Evolutionary conservation across 169 alveolate genomes (phyloP).

Genomic region (Pseudocohnilembus persalinus): DNA sequence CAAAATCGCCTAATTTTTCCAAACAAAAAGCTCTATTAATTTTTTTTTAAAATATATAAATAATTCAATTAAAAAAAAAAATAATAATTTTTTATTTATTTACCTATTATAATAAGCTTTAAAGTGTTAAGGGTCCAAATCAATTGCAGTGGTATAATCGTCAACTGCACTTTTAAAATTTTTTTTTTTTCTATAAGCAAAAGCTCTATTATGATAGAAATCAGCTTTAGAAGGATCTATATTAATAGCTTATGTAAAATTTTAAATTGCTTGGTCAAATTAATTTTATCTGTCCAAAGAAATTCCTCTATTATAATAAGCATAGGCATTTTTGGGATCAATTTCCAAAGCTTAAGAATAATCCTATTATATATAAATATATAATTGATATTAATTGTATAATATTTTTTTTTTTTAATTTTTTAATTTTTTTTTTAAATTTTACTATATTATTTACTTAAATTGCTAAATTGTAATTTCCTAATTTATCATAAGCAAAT

Average conservation of each 20-base stretch:
- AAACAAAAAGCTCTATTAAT: slow-evolving; percentile 80
- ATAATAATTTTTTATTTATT: too few relatives aligned
- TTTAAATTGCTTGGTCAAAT: slow-evolving; percentile 75
- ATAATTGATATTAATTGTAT: neutral
- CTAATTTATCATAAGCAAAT: slow-evolving; percentile 85
- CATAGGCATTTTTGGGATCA: slow-evolving; percentile 85
- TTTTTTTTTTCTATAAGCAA: slow-evolving; percentile 81
- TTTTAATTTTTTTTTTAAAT: too few relatives aligned
- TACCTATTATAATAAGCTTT: slow-evolving; percentile 81
- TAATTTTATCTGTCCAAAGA: slow-evolving; percentile 80
- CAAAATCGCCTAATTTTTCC: slow-evolving; percentile 78
- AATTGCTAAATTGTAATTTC: slow-evolving; percentile 80
- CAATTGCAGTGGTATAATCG: slow-evolving; percentile 80
- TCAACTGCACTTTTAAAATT: slow-evolving; percentile 70
- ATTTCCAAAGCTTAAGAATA: slow-evolving; percentile 81
- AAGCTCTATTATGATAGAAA: slow-evolving; percentile 86
- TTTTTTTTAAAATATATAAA: too few relatives aligned
- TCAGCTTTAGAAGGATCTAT: slow-evolving; percentile 82
- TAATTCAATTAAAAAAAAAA: neutral
- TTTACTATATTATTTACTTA: neutral
- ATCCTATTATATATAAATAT: slow-evolving; percentile 32
- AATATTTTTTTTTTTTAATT: too few relatives aligned
- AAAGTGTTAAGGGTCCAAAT: slow-evolving; percentile 74
- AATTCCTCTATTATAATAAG: slow-evolving; percentile 86
- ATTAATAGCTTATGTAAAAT: slow-evolving; percentile 79